Conservation (phyloP, 2,329 filamentous ascomycete genomes). For the Xylariaceae sp. region DNA sequence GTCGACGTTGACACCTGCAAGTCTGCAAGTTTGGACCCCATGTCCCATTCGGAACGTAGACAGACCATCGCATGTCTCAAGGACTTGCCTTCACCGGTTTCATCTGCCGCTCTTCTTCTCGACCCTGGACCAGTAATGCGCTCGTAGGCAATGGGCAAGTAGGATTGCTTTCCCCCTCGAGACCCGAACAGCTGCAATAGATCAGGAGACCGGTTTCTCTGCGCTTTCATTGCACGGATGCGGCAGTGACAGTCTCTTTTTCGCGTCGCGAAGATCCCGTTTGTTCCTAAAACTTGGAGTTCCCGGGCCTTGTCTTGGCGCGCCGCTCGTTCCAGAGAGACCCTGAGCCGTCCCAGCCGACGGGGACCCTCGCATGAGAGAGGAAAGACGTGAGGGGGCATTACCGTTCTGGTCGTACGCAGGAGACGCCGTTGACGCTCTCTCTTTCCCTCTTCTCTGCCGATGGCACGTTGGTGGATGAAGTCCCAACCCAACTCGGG, state of each 20-base stretch:
- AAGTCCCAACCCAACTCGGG: background rate
- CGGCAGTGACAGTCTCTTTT: background rate
- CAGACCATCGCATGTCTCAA: background rate
- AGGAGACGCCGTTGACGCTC: too few relatives aligned
- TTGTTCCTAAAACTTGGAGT: background rate
- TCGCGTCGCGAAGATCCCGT: background rate
- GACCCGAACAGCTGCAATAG: background rate
- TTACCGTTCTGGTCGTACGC: too few relatives aligned
- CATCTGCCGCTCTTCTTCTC: background rate
- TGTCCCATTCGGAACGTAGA: background rate
- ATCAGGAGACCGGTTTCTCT: background rate
- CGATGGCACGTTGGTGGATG: constrained; percentile 4
- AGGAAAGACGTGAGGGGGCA: background rate
- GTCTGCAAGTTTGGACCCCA: background rate
- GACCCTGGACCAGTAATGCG: background rate
- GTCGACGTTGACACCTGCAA: background rate
- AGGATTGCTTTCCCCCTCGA: background rate
- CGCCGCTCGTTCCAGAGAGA: background rate
- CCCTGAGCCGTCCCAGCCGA: too few relatives aligned
- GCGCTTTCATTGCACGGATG: background rate
- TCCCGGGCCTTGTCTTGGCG: constrained; percentile 2
- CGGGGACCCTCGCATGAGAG: too few relatives aligned
- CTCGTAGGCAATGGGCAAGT: background rate
- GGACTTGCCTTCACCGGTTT: constrained; percentile 4
- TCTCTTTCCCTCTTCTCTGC: too few relatives aligned